phyloP scores from a whole-genome alignment of 192 early-diverging fungal species.

The Dissophora ornata region DNA sequence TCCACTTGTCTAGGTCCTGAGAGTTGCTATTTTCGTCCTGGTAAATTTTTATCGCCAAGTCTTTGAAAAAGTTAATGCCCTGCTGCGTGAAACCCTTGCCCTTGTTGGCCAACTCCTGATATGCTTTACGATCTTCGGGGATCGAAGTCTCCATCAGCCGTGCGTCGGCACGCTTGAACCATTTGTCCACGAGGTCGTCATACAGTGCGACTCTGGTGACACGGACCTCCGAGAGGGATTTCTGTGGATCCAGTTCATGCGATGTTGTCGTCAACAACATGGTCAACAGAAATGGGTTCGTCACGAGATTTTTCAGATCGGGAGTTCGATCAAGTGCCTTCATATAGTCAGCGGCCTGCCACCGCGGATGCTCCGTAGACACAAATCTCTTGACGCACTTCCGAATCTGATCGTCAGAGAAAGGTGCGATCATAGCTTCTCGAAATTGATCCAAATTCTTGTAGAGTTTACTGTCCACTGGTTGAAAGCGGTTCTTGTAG shows the following conservation, averaged over 20 bases:
- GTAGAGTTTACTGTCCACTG: too few species aligned
- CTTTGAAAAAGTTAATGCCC: too few species aligned
- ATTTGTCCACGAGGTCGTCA: background rate
- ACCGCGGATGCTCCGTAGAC: too few species aligned
- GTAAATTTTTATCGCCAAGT: background rate
- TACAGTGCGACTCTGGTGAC: constrained; percentile 7
- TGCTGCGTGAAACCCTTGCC: too few species aligned
- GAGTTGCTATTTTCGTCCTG: background rate
- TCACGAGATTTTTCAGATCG: background rate
- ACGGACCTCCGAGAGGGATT: too few species aligned
- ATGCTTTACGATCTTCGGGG: too few species aligned
- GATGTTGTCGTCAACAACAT: background rate
- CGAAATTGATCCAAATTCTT: too few species aligned
- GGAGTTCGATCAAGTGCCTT: background rate
- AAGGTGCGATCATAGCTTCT: too few species aligned
- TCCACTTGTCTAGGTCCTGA: background rate
- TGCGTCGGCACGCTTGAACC: background rate
- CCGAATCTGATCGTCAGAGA: too few species aligned
- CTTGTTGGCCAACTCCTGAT: too few species aligned
- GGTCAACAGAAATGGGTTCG: constrained; percentile 4
- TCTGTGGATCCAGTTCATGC: background rate
- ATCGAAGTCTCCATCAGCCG: background rate
- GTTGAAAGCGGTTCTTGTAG: background rate
- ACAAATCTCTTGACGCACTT: too few species aligned
- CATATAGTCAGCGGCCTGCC: constrained; percentile 2